These are phyloP conservation scores for Antrodiella citrinella DNA, from an alignment of 768 basidiomycete genomes.

Conservation along the genomic window DNA sequence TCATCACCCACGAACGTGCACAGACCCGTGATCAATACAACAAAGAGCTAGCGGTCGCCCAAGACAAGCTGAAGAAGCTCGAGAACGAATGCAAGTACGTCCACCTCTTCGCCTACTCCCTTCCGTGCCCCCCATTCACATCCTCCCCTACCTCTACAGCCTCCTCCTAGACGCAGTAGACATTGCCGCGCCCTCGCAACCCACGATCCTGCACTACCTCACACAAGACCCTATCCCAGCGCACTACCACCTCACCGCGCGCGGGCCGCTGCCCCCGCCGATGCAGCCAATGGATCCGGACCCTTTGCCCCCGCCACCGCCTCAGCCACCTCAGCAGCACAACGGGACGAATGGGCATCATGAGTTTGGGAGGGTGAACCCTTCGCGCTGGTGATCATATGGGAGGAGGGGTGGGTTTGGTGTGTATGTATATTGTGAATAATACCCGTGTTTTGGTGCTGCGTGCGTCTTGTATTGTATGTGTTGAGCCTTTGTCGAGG, in stretches of 20 bases:
- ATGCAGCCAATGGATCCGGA: not conserved
- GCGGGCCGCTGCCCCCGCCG: not conserved
- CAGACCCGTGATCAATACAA: constrained; percentile 19
- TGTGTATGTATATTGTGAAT: no score
- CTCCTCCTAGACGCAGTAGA: constrained; percentile 24
- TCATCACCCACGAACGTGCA: not conserved
- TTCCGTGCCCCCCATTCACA: not conserved
- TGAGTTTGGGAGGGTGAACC: not conserved
- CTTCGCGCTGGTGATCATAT: not conserved
- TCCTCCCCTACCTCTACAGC: constrained; percentile 5
- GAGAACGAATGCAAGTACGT: constrained; percentile 25
- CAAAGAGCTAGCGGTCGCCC: constrained; percentile 16
- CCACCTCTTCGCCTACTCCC: not conserved
- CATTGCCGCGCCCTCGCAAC: constrained; percentile 21
- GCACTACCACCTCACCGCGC: constrained; percentile 11
- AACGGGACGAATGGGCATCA: not conserved
- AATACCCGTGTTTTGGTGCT: no score
- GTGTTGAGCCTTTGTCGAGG: no score
- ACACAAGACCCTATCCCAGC: constrained; percentile 18
- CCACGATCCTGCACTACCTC: constrained; percentile 20
- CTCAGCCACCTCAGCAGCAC: not conserved
- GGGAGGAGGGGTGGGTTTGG: no score
- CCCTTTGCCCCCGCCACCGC: no score
- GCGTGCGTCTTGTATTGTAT: no score
- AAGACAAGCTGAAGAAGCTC: constrained; percentile 18